Conservation (phyloP, 2,329 filamentous ascomycete genomes). For the Colletotrichum costaricense region DNA sequence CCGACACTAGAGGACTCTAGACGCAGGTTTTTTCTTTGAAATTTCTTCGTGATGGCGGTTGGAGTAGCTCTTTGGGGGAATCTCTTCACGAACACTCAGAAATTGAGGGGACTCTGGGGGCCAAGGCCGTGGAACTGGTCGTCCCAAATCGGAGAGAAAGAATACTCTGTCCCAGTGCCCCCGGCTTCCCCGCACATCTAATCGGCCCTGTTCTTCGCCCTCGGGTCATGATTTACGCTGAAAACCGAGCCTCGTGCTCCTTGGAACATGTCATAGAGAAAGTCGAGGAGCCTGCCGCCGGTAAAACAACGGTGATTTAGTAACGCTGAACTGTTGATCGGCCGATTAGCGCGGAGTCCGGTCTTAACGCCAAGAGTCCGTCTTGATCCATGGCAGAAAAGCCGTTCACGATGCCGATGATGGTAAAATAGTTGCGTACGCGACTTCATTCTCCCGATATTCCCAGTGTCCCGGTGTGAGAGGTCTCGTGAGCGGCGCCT, state of each 20-base stretch:
- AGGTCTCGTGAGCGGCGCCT: slow-evolving; percentile 18
- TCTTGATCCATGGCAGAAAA: neutral
- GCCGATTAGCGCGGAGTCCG: neutral
- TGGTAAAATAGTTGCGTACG: neutral
- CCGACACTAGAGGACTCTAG: slow-evolving; percentile 22
- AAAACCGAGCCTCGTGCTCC: neutral
- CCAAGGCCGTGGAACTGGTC: slow-evolving; percentile 18
- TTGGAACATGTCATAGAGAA: neutral
- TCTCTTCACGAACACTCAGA: neutral
- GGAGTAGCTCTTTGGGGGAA: slow-evolving; percentile 20
- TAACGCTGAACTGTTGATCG: neutral
- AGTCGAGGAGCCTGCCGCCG: slow-evolving; percentile 9
- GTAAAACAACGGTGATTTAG: slow-evolving; percentile 18
- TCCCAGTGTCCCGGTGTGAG: neutral
- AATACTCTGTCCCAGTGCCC: slow-evolving; percentile 2
- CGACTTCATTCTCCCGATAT: neutral
- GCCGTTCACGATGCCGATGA: neutral
- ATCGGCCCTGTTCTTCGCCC: slow-evolving; percentile 32
- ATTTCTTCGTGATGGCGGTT: slow-evolving; percentile 20
- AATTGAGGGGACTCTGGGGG: neutral
- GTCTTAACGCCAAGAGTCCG: slow-evolving; percentile 2
- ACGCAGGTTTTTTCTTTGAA: slow-evolving; percentile 7
- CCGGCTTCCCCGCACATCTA: slow-evolving; percentile 26
- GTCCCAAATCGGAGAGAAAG: slow-evolving; percentile 25
- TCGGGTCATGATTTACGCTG: neutral